Conservation (phyloP, 2,329 filamentous ascomycete genomes). For the Beauveria sp. region DNA sequence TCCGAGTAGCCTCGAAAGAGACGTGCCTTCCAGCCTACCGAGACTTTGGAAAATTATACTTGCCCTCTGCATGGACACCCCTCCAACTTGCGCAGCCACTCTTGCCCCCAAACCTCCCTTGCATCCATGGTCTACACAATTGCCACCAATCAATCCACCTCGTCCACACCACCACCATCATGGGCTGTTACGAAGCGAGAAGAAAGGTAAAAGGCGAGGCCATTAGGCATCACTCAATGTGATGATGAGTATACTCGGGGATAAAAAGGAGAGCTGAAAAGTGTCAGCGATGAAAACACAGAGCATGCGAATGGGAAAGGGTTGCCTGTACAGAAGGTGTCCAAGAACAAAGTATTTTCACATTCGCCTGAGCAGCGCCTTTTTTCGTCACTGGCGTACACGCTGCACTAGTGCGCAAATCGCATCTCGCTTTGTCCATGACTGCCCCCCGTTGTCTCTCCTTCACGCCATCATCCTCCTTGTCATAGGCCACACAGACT, state of each 20-base stretch:
- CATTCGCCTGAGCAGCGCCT: neutral
- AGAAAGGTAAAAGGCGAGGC: neutral
- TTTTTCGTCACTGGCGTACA: neutral
- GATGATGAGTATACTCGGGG: neutral
- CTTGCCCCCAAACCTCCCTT: neutral
- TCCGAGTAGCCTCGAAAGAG: neutral
- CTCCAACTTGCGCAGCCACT: neutral
- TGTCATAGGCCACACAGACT: neutral
- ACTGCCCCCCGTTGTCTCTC: too few species aligned
- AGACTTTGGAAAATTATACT: neutral
- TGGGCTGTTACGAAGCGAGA: neutral
- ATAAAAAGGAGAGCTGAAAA: too few species aligned
- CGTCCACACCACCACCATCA: slow-evolving; percentile 7
- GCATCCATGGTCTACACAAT: neutral
- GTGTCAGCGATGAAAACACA: too few species aligned
- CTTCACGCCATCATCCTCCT: neutral
- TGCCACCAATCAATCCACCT: neutral
- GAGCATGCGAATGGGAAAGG: too few species aligned
- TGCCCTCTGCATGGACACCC: neutral
- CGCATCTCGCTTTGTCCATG: neutral
- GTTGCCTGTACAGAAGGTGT: too few species aligned
- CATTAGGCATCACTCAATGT: neutral
- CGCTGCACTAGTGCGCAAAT: neutral
- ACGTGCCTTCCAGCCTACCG: neutral
- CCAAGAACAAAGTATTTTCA: too few species aligned